Percentiles rank a stretch among this genome's conserved stretches.
These are phyloP conservation scores for Acanthamoeba lugdunensis DNA, from an alignment of 208 protist species.

Conservation along the genomic window DNA sequence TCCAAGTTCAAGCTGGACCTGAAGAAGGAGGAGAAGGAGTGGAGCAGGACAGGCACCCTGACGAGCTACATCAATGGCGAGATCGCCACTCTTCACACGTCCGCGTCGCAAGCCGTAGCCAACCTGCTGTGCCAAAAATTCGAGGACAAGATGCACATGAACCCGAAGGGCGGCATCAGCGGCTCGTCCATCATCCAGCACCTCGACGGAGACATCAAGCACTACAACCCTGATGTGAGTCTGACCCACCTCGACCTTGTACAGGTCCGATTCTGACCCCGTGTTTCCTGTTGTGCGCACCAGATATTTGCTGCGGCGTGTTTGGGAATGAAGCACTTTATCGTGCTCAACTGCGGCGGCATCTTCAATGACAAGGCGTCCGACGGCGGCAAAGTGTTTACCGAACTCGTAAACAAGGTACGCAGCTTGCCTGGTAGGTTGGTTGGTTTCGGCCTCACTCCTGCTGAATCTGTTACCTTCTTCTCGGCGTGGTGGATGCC, in stretches of 20 bases:
- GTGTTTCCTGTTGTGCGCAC: background rate
- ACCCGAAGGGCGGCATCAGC: conserved; percentile 32
- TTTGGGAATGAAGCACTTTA: conserved; percentile 59
- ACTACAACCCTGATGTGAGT: conserved; percentile 7
- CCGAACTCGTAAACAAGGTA: conserved; percentile 67
- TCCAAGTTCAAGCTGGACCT: conserved; percentile 62
- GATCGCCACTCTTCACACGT: conserved; percentile 12
- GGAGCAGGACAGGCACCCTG: background rate
- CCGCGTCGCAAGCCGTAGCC: conserved; percentile 3
- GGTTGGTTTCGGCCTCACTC: no score
- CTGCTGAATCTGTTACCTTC: no score
- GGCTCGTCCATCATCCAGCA: conserved; percentile 51
- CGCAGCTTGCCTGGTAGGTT: background rate
- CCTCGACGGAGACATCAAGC: conserved; percentile 58
- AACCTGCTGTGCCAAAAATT: conserved; percentile 61
- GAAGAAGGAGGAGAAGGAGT: conserved; percentile 75
- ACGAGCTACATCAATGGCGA: conserved; percentile 40
- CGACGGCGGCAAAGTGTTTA: conserved; percentile 60
- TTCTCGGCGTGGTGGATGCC: background rate
- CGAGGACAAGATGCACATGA: conserved; percentile 68
- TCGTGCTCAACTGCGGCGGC: conserved; percentile 68
- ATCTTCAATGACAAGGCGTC: conserved; percentile 19
- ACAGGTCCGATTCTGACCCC: no score
- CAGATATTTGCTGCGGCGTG: conserved; percentile 11
- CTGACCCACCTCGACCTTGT: background rate